Evolutionary conservation across 2,329 filamentous ascomycete genomes (phyloP), one percentile per base, ranked within the genome.

Genomic region (Apiospora rasikravindrae): DNA sequence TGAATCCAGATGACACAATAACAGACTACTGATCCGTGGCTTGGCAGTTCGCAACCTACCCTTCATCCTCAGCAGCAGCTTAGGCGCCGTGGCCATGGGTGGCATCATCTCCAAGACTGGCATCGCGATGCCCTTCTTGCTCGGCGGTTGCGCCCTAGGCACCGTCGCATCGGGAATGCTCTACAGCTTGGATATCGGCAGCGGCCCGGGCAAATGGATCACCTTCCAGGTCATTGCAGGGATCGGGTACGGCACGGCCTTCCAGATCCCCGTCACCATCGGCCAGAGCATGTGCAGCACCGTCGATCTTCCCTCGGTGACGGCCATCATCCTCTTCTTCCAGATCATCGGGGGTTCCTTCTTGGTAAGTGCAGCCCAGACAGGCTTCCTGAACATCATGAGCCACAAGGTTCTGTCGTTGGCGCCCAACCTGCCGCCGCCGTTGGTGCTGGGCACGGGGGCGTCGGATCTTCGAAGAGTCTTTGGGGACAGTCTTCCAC

Each of bases 31-130:
- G 1, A 67, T 19, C 10, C 40, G 2, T n/a, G 2, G n/a, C 6
- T 11, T 3, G 2, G 10, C 8, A 45, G 71, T 77, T 19, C 40
- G 72, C 40, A 70, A 77, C 40, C 70, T 78, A 68, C 73, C 73
- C 7, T 70, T 71, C 13, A 69, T 76, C 33, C 26, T 78, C 29
- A 22, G 40, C 29, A 61, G 44, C 19, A 49, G 40, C 44, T 24
- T 45, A 2, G 29, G 11, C 13, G 69, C 70, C 24, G 26, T 67
- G 4, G 24, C 42, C 7, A 42, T 67, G 47, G 70, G 70, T 8
- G 67, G 33, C 22, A 10, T 64, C 51, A 47, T 71, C 22, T 42
- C 44, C 24, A 69, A 47, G 29, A 71, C 67, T 10, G 49, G 67
- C 29, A 42, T 37, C 22, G 53, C 67, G 13, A 19, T 57, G 61